Evolutionary conservation across 106 monocot species (phyloP).

Genomic region (Alisma plantagoaquatica): DNA sequence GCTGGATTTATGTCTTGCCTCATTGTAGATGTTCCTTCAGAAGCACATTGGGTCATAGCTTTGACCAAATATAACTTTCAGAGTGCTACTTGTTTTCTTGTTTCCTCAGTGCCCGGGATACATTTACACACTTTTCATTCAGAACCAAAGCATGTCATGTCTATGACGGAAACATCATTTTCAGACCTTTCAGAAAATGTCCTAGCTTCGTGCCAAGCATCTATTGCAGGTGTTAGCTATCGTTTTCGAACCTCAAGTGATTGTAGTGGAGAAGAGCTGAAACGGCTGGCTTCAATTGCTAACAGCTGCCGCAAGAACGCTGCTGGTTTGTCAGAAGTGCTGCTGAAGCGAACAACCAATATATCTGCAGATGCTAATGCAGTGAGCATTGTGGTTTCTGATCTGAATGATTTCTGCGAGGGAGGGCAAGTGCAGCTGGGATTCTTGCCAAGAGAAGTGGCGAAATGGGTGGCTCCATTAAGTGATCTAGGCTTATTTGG

Average conservation of each 20-base stretch:
- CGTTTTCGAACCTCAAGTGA: constrained; percentile 36
- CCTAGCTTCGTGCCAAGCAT: constrained; percentile 18
- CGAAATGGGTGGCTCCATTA: constrained; percentile 82
- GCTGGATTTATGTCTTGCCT: constrained; percentile 69
- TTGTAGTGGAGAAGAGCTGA: constrained; percentile 48
- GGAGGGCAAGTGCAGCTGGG: constrained; percentile 65
- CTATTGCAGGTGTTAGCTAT: constrained; percentile 73
- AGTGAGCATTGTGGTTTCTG: constrained; percentile 52
- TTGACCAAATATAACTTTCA: constrained; percentile 60
- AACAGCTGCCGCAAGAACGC: constrained; percentile 31
- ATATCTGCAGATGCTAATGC: constrained; percentile 87
- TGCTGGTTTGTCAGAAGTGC: constrained; percentile 44
- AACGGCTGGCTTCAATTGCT: constrained; percentile 38
- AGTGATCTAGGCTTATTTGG: constrained; percentile 46
- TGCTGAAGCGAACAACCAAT: constrained; percentile 50
- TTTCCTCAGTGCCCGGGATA: constrained; percentile 73
- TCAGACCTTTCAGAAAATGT: not conserved
- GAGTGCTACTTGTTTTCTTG: constrained; percentile 42
- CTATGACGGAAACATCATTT: constrained; percentile 31
- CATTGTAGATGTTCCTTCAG: constrained; percentile 50
- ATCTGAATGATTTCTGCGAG: constrained; percentile 26
- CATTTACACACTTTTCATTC: constrained; percentile 18
- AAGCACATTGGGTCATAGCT: constrained; percentile 74
- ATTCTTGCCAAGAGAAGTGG: constrained; percentile 71
- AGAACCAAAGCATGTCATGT: constrained; percentile 23